A percentile compares a stretch with the other conserved stretches of the same genome.
These are phyloP conservation scores for Claviceps arundinis DNA, from an alignment of 2,329 filamentous ascomycete species.

Conservation along the genomic window DNA sequence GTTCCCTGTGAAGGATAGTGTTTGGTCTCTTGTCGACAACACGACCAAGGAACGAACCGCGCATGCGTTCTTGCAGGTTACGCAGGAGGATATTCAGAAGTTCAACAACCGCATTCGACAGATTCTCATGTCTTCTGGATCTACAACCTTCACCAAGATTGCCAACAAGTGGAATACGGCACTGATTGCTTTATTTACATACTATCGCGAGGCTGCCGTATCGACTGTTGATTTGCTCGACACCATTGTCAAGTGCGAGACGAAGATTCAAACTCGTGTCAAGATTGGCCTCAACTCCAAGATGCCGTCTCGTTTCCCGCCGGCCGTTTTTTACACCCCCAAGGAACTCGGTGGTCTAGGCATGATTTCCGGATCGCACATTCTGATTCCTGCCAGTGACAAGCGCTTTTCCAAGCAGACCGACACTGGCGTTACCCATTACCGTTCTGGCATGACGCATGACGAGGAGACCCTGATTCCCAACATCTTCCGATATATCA, in stretches of 20 bases:
- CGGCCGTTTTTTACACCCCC: conserved; percentile 95
- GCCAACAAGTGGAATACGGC: conserved; percentile 99
- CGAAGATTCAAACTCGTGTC: conserved; percentile 96
- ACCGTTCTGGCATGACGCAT: conserved; percentile 93
- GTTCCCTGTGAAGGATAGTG: conserved; percentile 93
- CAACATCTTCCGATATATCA: conserved; percentile 98
- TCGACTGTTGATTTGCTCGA: conserved; percentile 89
- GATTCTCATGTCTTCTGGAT: conserved; percentile 98
- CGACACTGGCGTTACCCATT: conserved; percentile 92
- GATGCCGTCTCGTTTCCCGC: conserved; percentile 97
- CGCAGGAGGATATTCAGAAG: conserved; percentile 93
- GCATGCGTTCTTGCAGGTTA: conserved; percentile 94
- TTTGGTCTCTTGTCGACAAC: conserved; percentile 95
- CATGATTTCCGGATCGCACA: conserved; percentile 98
- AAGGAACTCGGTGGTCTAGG: conserved; percentile 94
- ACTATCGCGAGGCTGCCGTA: conserved; percentile 94
- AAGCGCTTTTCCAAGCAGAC: conserved; percentile 99
- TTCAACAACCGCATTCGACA: conserved; percentile 99
- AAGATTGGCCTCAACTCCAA: conserved; percentile 99
- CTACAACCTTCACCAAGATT: conserved; percentile 98
- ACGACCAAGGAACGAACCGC: conserved; percentile 93
- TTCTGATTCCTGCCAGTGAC: conserved; percentile 91
- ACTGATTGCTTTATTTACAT: conserved; percentile 91
- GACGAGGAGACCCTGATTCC: conserved; percentile 96
- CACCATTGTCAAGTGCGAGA: conserved; percentile 98